Conservation (phyloP, 768 basidiomycete genomes). For the Pseudohyphozyma bogoriensis region DNA sequence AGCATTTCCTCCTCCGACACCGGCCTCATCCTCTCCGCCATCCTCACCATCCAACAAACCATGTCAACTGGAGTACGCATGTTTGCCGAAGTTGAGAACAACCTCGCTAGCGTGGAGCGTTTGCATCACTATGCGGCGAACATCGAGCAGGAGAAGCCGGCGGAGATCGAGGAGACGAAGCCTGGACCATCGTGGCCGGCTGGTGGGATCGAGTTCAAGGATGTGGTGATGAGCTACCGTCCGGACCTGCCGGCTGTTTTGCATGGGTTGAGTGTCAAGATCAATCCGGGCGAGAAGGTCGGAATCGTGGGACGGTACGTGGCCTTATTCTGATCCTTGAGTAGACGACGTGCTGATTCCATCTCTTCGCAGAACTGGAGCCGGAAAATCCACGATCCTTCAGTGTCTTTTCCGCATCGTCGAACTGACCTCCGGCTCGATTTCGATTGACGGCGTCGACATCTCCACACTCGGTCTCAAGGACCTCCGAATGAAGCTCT, state of each 20-base stretch:
- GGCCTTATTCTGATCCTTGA: neutral
- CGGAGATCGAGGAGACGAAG: constrained; percentile 42
- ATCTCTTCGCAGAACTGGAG: constrained; percentile 33
- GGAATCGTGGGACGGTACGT: constrained; percentile 63
- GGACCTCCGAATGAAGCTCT: constrained; percentile 44
- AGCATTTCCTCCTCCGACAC: constrained; percentile 69
- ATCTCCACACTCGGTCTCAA: constrained; percentile 48
- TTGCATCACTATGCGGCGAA: constrained; percentile 68
- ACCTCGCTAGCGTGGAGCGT: constrained; percentile 64
- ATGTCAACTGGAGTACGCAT: constrained; percentile 50
- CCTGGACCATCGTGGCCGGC: constrained; percentile 63
- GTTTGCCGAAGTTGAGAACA: constrained; percentile 67
- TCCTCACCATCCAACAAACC: constrained; percentile 38
- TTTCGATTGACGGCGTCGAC: constrained; percentile 40
- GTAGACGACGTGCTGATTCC: neutral
- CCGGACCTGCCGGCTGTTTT: constrained; percentile 79
- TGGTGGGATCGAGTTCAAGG: constrained; percentile 62
- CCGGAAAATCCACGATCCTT: constrained; percentile 38
- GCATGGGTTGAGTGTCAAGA: constrained; percentile 63
- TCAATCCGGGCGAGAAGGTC: constrained; percentile 74
- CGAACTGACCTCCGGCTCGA: constrained; percentile 36
- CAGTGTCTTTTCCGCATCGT: constrained; percentile 43
- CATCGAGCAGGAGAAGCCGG: constrained; percentile 45
- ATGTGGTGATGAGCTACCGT: constrained; percentile 71
- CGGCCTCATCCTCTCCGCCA: constrained; percentile 60